Evolutionary conservation across 345 rosid genomes (phyloP).

Genomic region (Eutrema heterophyllum): DNA sequence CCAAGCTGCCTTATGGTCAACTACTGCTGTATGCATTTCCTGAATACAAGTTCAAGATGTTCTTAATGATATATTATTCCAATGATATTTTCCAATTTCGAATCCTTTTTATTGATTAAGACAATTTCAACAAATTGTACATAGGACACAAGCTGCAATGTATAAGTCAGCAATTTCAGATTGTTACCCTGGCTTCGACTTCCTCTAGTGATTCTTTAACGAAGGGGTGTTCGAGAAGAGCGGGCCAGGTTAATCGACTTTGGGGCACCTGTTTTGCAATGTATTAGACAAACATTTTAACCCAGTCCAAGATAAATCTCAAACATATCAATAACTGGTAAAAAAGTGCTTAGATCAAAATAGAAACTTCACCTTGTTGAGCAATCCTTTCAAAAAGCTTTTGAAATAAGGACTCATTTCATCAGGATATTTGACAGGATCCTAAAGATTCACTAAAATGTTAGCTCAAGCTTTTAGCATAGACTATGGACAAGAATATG

Average conservation of each 20-base stretch:
- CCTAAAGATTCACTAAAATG: conserved; percentile 41
- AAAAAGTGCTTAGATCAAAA: not conserved
- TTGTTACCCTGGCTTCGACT: conserved; percentile 60
- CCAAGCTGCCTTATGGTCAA: conserved; percentile 39
- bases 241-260: conserved; percentile 90
- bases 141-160: conserved; percentile 10
- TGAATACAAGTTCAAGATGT: conserved; percentile 27
- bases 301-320: not conserved
- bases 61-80: conserved; percentile 17
- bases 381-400: conserved; percentile 93
- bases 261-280: conserved; percentile 69
- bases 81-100: not conserved
- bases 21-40: conserved; percentile 46
- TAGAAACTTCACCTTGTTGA: conserved; percentile 60
- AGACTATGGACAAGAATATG: conserved; percentile 8
- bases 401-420: conserved; percentile 81
- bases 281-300: conserved; percentile 13
- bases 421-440: conserved; percentile 95
- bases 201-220: conserved; percentile 69
- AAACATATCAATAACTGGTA: not conserved
- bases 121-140: not conserved
- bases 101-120: not conserved
- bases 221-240: conserved; percentile 93
- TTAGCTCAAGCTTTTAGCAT: conserved; percentile 34
- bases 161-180: conserved; percentile 5